Evolutionary conservation across 1,284 basidiomycete genomes (phyloP).

Genomic region (Fomitopsis pinicola): DNA sequence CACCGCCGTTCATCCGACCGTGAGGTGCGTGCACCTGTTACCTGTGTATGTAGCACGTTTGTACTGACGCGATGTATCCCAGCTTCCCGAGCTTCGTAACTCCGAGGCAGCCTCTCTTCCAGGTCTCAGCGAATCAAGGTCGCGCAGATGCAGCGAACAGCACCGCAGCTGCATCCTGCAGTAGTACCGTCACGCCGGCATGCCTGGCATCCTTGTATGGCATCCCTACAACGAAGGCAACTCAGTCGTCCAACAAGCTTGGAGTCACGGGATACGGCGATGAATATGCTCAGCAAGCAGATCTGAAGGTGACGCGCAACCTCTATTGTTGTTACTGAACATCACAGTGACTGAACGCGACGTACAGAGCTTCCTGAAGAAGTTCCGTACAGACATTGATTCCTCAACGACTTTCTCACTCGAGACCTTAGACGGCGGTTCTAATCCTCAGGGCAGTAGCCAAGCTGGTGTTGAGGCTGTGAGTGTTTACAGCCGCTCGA

Average conservation of each 20-base stretch:
- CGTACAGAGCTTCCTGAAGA: slow-evolving; percentile 43
- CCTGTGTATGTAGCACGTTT: neutral
- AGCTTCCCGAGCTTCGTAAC: slow-evolving; percentile 18
- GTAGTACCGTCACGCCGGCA: slow-evolving; percentile 41
- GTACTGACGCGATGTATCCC: neutral
- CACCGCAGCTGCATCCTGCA: slow-evolving; percentile 6
- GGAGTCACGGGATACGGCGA: slow-evolving; percentile 55
- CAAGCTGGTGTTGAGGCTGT: slow-evolving; percentile 18
- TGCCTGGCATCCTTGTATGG: slow-evolving; percentile 55
- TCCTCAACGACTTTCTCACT: slow-evolving; percentile 48
- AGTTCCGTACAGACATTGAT: slow-evolving; percentile 46
- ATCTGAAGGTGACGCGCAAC: slow-evolving; percentile 35
- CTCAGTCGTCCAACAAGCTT: slow-evolving; percentile 40
- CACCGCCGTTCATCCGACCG: slow-evolving; percentile 37
- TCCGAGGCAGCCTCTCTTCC: neutral
- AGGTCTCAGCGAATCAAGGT: slow-evolving; percentile 37
- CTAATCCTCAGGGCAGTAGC: slow-evolving; percentile 35
- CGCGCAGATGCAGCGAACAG: slow-evolving; percentile 38
- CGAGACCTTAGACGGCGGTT: slow-evolving; percentile 49
- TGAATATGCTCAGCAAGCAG: slow-evolving; percentile 47
- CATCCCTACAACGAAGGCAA: slow-evolving; percentile 38
- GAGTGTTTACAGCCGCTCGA: slow-evolving; percentile 6
- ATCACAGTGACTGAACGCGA: slow-evolving; percentile 13
- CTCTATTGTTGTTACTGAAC: slow-evolving; percentile 6
- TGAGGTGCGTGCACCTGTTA: slow-evolving; percentile 16